Evolutionary conservation across 768 basidiomycete species (phyloP), one percentile per base, ranked within the genome.

Genomic region (Jaapia argillacea): DNA sequence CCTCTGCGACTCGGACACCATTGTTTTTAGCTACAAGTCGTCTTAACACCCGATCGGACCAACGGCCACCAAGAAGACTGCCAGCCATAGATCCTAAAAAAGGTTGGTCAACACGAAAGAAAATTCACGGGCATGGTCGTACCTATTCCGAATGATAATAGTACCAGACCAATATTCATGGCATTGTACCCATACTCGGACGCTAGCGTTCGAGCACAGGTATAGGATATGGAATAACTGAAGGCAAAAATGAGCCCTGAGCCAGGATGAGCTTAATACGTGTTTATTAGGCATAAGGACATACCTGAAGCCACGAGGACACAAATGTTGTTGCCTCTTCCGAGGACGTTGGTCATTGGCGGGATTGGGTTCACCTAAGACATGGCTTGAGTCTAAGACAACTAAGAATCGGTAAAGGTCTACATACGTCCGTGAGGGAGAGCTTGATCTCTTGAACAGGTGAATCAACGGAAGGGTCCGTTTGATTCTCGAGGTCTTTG

Each of bases 341-440:
- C 66, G 20, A 89, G 48, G 21, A 88, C 73, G 24, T 67, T 55
- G 41, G 63, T 57, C 39, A 89, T 70, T 1, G 84, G 82, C 38
- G 68, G 70, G 40, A 85, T 54, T 0, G 86, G 85, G 54, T 87
- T 88, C n/a, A 90, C n/a, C n/a, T n/a, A n/a, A n/a, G n/a, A n/a
- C n/a, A n/a, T n/a, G n/a, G n/a, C n/a, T n/a, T n/a, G n/a, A n/a
- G n/a, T n/a, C n/a, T n/a, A n/a, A n/a, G n/a, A n/a, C n/a, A n/a
- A n/a, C n/a, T n/a, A n/a, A n/a, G n/a, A n/a, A n/a, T n/a, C n/a
- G n/a, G n/a, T n/a, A n/a, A n/a, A n/a, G n/a, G n/a, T n/a, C n/a
- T n/a, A n/a, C n/a, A n/a, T n/a, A n/a, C 67, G 50, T 90, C 87
- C 45, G 58, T 69, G 3, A 88, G 48, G 5, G 79, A 72, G 26